phyloP scores from a whole-genome alignment of 371 early-diverging fungal genomes.

The Fennellomyces sp. region DNA sequence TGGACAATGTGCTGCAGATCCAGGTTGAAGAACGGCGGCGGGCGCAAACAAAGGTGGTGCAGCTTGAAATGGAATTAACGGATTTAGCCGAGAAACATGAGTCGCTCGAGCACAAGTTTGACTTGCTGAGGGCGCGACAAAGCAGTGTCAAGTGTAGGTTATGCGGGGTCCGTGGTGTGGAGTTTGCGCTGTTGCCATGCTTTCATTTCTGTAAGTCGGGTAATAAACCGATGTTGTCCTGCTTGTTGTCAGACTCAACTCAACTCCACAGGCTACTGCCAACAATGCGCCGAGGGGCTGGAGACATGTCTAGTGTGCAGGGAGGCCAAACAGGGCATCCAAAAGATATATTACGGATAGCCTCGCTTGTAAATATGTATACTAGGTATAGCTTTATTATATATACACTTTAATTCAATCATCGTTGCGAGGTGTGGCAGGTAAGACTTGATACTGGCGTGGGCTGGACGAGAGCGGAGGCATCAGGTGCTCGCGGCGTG shows the following conservation, averaged over 20 bases:
- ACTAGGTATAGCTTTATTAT: neutral
- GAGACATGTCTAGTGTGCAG: neutral
- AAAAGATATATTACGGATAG: slow-evolving; percentile 7
- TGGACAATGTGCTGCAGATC: neutral
- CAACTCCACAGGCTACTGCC: neutral
- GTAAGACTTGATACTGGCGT: slow-evolving; percentile 8
- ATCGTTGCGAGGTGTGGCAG: slow-evolving; percentile 4
- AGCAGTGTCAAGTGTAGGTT: slow-evolving; percentile 32
- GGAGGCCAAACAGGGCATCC: slow-evolving; percentile 1
- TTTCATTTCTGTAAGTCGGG: slow-evolving; percentile 34
- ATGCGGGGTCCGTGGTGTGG: slow-evolving; percentile 29
- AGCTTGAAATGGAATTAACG: neutral
- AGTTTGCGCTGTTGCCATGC: slow-evolving; percentile 38
- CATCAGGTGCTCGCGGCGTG: neutral
- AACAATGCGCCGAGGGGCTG: neutral
- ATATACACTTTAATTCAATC: neutral
- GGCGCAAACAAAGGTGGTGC: neutral
- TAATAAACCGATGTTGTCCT: neutral
- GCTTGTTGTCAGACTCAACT: neutral
- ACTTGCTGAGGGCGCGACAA: neutral
- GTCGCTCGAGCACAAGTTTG: neutral
- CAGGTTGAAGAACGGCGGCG: neutral
- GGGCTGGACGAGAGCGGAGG: neutral
- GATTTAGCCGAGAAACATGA: neutral
- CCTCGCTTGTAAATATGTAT: neutral